Evolutionary conservation across 2,329 filamentous ascomycete genomes (phyloP).

Genomic region (Zarea fungicola): DNA sequence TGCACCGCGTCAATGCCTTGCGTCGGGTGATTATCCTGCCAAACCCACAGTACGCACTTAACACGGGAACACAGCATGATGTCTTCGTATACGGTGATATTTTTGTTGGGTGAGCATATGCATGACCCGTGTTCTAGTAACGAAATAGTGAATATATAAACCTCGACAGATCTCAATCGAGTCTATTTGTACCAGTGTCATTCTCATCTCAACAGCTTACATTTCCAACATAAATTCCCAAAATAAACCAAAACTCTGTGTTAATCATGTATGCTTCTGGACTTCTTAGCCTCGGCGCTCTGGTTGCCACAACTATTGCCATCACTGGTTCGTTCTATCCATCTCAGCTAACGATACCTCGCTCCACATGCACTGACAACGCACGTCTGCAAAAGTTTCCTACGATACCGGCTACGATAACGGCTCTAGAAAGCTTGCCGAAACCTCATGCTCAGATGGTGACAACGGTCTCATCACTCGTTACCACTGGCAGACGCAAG

Average conservation of each 20-base stretch:
- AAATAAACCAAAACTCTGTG: too few relatives aligned
- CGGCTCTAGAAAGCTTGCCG: constrained; percentile 45
- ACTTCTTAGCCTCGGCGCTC: constrained; percentile 34
- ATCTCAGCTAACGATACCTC: too few relatives aligned
- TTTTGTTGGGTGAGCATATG: neutral
- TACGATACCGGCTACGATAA: constrained; percentile 71
- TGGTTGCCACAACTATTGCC: constrained; percentile 33
- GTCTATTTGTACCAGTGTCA: too few relatives aligned
- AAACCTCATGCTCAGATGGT: constrained; percentile 64
- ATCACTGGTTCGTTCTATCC: constrained; percentile 24
- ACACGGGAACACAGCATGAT: neutral
- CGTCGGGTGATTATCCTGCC: too few relatives aligned
- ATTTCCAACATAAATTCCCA: neutral
- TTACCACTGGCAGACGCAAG: constrained; percentile 54
- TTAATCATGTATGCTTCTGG: constrained; percentile 42
- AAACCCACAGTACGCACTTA: too few relatives aligned
- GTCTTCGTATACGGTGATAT: neutral
- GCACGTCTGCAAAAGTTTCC: too few relatives aligned
- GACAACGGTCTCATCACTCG: constrained; percentile 59
- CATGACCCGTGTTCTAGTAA: neutral
- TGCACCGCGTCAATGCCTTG: too few relatives aligned
- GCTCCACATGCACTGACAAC: too few relatives aligned
- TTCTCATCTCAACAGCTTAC: neutral
- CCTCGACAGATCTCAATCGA: neutral
- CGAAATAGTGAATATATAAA: neutral